Evolutionary conservation across 140 eudicot species (phyloP).

Genomic region (Senecio squalidus): DNA sequence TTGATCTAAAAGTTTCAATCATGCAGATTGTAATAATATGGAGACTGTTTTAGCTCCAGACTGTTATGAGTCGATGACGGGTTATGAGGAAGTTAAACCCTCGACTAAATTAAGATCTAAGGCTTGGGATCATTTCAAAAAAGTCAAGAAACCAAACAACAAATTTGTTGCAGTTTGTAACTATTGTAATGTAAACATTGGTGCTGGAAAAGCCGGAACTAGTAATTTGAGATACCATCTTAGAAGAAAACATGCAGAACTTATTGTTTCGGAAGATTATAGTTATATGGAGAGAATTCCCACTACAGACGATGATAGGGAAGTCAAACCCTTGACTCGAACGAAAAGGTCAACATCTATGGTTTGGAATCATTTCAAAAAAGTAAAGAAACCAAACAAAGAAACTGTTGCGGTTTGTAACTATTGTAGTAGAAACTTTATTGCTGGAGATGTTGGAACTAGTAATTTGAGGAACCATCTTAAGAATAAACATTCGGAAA

Average conservation of each 20-base stretch:
- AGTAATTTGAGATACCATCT: conserved; percentile 4
- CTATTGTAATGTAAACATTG: neutral
- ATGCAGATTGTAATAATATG: conserved; percentile 15
- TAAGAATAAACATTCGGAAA: neutral
- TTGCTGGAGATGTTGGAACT: neutral
- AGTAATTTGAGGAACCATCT: neutral
- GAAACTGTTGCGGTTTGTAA: neutral
- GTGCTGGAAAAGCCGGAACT: conserved; percentile 2
- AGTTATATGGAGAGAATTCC: neutral
- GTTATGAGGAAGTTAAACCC: neutral
- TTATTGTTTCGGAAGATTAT: neutral
- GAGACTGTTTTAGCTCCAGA: neutral
- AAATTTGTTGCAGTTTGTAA: conserved; percentile 1
- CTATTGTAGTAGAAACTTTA: neutral
- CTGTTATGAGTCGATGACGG: neutral
- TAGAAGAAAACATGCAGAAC: neutral
- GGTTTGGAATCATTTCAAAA: neutral
- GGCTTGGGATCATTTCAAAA: neutral
- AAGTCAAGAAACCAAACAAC: neutral
- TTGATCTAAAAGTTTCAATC: neutral
- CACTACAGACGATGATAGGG: neutral
- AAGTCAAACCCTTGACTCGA: neutral
- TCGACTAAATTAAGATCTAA: neutral
- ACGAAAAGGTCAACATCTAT: neutral
- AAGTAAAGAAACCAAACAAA: neutral